A percentile compares a stretch with the other conserved stretches of the same genome.
Conservation (phyloP, 495 filamentous ascomycete genomes). For the Annulohypoxylon moriforme region DNA sequence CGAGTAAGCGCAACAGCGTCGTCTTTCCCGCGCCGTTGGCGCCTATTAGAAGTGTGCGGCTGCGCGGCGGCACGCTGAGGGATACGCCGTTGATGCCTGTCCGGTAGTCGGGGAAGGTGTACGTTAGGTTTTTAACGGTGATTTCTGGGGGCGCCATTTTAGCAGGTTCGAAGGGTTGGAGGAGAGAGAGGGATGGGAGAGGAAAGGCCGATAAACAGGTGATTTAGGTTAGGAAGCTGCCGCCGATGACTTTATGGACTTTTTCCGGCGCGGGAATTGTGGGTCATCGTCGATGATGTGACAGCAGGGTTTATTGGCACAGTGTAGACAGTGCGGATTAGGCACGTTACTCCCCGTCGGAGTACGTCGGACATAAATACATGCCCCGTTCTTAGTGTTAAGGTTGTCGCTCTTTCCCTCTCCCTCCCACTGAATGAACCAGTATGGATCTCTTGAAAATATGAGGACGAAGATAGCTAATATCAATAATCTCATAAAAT, state of each 20-base stretch:
- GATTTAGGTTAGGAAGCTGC: no score
- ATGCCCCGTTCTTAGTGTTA: no score
- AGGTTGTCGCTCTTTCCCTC: no score
- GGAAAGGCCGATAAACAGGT: not conserved
- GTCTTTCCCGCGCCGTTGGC: slow-evolving; percentile 99
- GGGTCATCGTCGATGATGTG: slow-evolving; percentile 24
- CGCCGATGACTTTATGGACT: slow-evolving; percentile 16
- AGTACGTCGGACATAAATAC: slow-evolving; percentile 28
- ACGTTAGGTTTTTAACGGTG: slow-evolving; percentile 78
- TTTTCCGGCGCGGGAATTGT: slow-evolving; percentile 20
- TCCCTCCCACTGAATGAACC: no score
- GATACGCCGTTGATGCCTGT: slow-evolving; percentile 75
- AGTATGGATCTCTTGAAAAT: no score
- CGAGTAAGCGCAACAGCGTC: slow-evolving; percentile 84
- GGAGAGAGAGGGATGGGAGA: not conserved
- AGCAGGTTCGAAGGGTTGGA: not conserved
- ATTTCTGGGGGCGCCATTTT: slow-evolving; percentile 57
- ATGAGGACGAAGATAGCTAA: no score
- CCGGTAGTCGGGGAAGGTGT: slow-evolving; percentile 85
- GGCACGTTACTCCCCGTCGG: slow-evolving; percentile 33
- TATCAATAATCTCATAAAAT: no score
- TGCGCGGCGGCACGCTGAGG: slow-evolving; percentile 81
- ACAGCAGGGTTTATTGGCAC: slow-evolving; percentile 12
- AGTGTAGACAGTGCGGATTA: slow-evolving; percentile 23
- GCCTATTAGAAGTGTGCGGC: slow-evolving; percentile 92